A percentile compares a stretch with the other conserved stretches of the same genome.
Conservation (phyloP, 2,329 filamentous ascomycete genomes). For the Epicoccum sorghinum region DNA sequence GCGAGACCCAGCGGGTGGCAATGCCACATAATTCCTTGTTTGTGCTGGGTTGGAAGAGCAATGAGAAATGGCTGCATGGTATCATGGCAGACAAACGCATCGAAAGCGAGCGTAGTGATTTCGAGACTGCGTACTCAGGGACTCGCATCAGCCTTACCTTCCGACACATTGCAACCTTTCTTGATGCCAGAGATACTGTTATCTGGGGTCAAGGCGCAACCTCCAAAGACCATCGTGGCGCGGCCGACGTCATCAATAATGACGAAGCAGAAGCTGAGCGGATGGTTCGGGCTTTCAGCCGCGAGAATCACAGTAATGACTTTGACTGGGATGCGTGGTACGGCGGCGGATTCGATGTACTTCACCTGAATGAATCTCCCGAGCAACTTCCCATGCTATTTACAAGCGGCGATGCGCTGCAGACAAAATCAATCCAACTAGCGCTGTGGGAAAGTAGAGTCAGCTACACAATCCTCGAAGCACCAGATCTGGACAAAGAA, state of each 20-base stretch:
- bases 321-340: slow-evolving; percentile 81
- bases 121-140: slow-evolving; percentile 75
- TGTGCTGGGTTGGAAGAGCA: slow-evolving; percentile 79
- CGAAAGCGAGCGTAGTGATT: slow-evolving; percentile 67
- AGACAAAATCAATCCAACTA: slow-evolving; percentile 42
- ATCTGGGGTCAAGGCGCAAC: slow-evolving; percentile 95
- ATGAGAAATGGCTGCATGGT: slow-evolving; percentile 87
- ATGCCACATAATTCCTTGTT: slow-evolving; percentile 91
- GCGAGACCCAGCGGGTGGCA: slow-evolving; percentile 67
- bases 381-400: slow-evolving; percentile 49
- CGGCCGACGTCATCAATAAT: slow-evolving; percentile 71
- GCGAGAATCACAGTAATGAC: slow-evolving; percentile 74
- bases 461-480: slow-evolving; percentile 21
- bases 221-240: slow-evolving; percentile 66
- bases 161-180: slow-evolving; percentile 83
- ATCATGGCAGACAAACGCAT: slow-evolving; percentile 86
- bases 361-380: slow-evolving; percentile 59
- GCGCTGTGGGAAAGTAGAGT: slow-evolving; percentile 38
- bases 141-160: slow-evolving; percentile 93
- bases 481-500: slow-evolving; percentile 29
- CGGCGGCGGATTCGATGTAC: slow-evolving; percentile 81
- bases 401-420: slow-evolving; percentile 35
- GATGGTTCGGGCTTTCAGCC: slow-evolving; percentile 80
- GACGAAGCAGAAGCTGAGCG: slow-evolving; percentile 67
- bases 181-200: slow-evolving; percentile 64